A percentile compares a stretch with the other conserved stretches of the same genome.
These are phyloP conservation scores for Cladosporium sphaerospermum DNA, from an alignment of 2,329 filamentous ascomycete genomes.

Conservation along the genomic window DNA sequence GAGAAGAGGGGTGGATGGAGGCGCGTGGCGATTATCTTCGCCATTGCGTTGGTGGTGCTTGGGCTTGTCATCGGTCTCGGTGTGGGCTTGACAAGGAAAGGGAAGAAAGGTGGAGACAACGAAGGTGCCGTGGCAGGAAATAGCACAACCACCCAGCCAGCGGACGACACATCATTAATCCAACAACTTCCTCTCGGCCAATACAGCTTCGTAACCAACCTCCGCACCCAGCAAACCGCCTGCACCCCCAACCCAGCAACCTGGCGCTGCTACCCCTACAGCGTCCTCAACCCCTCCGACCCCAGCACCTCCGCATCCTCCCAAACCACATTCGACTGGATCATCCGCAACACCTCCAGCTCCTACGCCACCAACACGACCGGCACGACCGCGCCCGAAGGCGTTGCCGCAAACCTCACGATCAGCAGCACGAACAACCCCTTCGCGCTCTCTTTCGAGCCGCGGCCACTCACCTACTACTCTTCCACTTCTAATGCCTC, in stretches of 20 bases:
- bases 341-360: constrained; percentile 42
- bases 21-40: constrained; percentile 34
- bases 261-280: constrained; percentile 58
- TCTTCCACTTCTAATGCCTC: constrained; percentile 37
- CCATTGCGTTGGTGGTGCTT: constrained; percentile 30
- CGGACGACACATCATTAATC: neutral
- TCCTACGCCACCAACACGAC: constrained; percentile 41
- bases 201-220: constrained; percentile 55
- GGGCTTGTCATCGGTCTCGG: constrained; percentile 36
- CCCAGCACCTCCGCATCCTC: constrained; percentile 29
- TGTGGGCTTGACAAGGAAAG: constrained; percentile 26
- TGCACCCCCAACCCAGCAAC: constrained; percentile 55
- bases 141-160: constrained; percentile 12
- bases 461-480: constrained; percentile 45
- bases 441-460: constrained; percentile 51
- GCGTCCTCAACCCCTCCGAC: constrained; percentile 38
- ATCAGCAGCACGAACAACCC: constrained; percentile 50
- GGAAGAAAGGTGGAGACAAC: constrained; percentile 10
- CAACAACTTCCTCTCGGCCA: constrained; percentile 54
- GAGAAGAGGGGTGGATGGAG: constrained; percentile 34
- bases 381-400: constrained; percentile 53
- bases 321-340: constrained; percentile 55
- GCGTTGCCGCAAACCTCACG: constrained; percentile 30
- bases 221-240: constrained; percentile 46
- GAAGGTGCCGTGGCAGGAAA: constrained; percentile 14